A percentile compares a stretch with the other conserved stretches of the same genome.
Conservation (phyloP, 2,329 filamentous ascomycete species). For the Xylariaceae sp. region DNA sequence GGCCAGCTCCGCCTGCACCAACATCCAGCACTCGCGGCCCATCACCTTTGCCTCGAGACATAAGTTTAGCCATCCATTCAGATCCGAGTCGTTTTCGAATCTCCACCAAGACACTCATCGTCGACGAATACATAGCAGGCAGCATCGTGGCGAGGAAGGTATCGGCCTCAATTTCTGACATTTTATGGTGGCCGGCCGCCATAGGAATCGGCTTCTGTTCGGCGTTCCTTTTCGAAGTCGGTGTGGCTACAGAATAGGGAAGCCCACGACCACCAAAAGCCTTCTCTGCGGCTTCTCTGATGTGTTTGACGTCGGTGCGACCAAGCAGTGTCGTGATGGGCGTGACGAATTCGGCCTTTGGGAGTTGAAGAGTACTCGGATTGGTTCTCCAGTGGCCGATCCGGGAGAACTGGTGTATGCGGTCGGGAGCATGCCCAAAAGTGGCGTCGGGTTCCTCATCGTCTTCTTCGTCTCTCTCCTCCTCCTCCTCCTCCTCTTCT, state of each 20-base stretch:
- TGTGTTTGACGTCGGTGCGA: conserved; percentile 74
- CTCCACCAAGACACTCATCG: conserved; percentile 73
- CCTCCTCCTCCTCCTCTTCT: conserved; percentile 45
- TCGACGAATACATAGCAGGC: conserved; percentile 73
- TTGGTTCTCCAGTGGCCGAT: conserved; percentile 76
- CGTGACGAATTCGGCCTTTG: conserved; percentile 69
- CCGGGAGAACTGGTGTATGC: conserved; percentile 76
- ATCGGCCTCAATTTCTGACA: conserved; percentile 79
- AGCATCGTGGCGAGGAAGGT: conserved; percentile 73
- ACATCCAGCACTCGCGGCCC: conserved; percentile 74
- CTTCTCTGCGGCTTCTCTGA: conserved; percentile 73
- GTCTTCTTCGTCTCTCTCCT: conserved; percentile 48
- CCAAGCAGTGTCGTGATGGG: conserved; percentile 75
- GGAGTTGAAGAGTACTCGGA: conserved; percentile 78
- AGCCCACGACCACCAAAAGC: conserved; percentile 79
- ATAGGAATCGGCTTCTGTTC: conserved; percentile 71
- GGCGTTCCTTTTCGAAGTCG: conserved; percentile 60
- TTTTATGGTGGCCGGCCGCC: conserved; percentile 67
- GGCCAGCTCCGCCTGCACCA: conserved; percentile 74
- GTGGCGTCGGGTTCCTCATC: conserved; percentile 42
- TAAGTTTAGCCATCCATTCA: conserved; percentile 71
- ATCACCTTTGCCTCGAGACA: conserved; percentile 62
- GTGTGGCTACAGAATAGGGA: conserved; percentile 78
- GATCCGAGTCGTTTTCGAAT: conserved; percentile 74
- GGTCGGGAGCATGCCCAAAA: conserved; percentile 46